These are phyloP conservation scores for Lasiosphaeris hirsuta DNA, from an alignment of 495 filamentous ascomycete genomes.

Conservation along the genomic window DNA sequence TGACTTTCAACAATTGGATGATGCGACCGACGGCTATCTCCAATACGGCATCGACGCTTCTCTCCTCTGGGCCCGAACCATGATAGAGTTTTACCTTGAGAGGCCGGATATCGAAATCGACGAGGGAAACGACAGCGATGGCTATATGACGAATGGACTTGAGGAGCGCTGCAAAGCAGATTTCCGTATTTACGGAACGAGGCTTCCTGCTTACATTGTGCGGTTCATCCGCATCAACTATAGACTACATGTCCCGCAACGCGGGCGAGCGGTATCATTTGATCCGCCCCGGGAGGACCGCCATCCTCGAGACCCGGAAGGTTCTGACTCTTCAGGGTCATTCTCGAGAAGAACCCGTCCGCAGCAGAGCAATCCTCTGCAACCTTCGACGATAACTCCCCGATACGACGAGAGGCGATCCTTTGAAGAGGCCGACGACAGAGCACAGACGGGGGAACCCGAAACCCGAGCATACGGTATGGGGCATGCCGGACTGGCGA, in stretches of 20 bases:
- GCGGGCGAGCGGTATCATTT: neutral
- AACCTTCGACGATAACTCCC: no score
- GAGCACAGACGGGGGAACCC: no score
- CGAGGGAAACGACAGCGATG: neutral
- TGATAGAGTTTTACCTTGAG: slow-evolving; percentile 9
- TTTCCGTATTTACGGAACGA: neutral
- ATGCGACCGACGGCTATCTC: neutral
- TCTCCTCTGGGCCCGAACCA: slow-evolving; percentile 13
- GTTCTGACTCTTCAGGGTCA: no score
- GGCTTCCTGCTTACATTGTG: neutral
- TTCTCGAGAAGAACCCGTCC: no score
- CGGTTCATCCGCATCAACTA: neutral
- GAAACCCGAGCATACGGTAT: no score
- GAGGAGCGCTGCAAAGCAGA: neutral
- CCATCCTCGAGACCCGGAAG: neutral
- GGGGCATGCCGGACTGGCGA: no score
- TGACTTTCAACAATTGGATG: slow-evolving; percentile 1
- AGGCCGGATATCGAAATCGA: neutral
- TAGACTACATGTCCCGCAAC: neutral
- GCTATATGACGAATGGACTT: neutral
- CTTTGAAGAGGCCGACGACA: no score
- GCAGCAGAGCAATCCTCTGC: no score
- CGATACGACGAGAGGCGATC: no score
- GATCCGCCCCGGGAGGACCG: neutral
- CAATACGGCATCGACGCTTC: neutral